These are phyloP conservation scores for Penicillium nordicum DNA, from an alignment of 2,329 filamentous ascomycete species.

Conservation along the genomic window DNA sequence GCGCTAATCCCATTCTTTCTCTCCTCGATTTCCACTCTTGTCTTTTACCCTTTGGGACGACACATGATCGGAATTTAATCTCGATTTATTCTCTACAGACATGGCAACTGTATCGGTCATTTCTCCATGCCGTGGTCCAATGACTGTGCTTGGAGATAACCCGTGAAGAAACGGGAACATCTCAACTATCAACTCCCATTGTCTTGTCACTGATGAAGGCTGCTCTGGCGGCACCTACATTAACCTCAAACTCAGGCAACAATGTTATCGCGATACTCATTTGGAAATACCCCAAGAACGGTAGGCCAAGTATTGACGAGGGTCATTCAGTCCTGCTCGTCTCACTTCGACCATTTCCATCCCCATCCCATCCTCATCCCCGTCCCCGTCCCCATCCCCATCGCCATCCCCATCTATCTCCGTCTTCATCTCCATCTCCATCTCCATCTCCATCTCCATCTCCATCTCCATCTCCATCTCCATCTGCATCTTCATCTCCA, in stretches of 20 bases:
- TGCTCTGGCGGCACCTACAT: not conserved
- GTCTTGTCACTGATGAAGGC: not conserved
- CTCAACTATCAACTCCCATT: not conserved
- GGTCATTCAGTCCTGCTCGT: not conserved
- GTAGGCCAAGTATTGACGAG: not conserved
- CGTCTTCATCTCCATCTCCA: not conserved
- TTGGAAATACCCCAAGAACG: not conserved
- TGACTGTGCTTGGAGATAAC: not conserved
- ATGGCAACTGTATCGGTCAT: no score
- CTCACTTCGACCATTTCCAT: not conserved
- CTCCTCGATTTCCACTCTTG: no score
- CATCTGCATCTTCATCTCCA: not conserved
- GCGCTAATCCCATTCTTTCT: not conserved
- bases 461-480: no score
- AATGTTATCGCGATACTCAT: not conserved
- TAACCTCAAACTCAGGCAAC: not conserved
- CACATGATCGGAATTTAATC: no score
- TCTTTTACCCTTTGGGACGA: not conserved
- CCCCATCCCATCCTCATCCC: no score
- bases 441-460: not conserved
- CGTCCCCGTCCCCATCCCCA: no score
- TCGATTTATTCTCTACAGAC: rapidly evolving
- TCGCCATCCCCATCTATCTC: no score
- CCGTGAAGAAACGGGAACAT: not conserved
- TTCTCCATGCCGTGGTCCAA: not conserved